Base-by-base conservation (phyloP, 2,329 filamentous ascomycete species). In the Metarhizium sp. region DNA sequence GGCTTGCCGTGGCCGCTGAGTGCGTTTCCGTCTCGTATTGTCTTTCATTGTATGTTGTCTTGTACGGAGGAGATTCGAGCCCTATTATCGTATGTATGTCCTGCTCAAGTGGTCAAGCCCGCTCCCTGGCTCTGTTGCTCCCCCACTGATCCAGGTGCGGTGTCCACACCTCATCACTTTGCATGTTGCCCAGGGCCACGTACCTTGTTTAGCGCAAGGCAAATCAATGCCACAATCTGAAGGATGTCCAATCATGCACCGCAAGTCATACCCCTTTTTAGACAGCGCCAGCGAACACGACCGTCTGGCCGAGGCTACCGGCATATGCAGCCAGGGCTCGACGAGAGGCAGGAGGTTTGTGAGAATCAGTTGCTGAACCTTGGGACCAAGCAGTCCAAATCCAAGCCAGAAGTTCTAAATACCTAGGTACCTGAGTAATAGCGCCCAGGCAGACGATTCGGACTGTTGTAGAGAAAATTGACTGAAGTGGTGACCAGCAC, bases 201-300 rank as follows among this genome's bases (percentile, higher is more conserved):
- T 54, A 48, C 55, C 52, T 36, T 43, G 34, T 36, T 53, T 54
- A 69, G 67, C 66, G 65, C 59, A 61, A 58, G 57, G 56, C 59
- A 57, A 62, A 53, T 65, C 63, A 65, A 69, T 68, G 64, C 63
- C 61, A 64, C 59, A 55, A 56, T 54, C 50, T 62, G 52, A 51
- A 51, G 11, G 53, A 55, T 55, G 59, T 54, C 66, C 66, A 69
- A 69, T 69, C 59, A 61, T 43, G 55, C 54, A 48, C 52, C 57
- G 51, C 53, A 34, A 51, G 48, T 34, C 56, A 52, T 32, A 29
- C 58, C 54, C 57, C 58, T 48, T 57, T 46, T 40, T 25, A 43
- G 38, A 25, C 47, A 50, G 48, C 48, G 53, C 50, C 59, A 64
- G 65, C 62, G 40, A 61, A 66, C 64, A 60, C 54, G 65, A 66